Evolutionary conservation across 345 rosid species (phyloP).

Genomic region (Noccaea caerulescens): DNA sequence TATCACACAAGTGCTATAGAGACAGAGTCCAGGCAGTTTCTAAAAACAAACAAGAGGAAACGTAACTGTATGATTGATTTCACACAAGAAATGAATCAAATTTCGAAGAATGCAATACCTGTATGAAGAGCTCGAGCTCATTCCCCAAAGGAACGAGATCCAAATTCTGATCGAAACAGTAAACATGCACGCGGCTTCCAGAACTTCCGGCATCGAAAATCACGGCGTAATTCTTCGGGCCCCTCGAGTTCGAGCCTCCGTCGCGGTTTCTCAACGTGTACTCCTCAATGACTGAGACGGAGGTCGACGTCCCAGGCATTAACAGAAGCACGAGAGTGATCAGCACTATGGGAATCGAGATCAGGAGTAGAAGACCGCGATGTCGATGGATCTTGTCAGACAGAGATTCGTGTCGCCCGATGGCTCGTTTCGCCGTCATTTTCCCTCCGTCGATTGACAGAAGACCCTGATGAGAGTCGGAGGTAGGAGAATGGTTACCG

Average conservation of each 20-base stretch:
- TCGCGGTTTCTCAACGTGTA: constrained; percentile 49
- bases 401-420: constrained; percentile 54
- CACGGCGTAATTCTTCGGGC: constrained; percentile 66
- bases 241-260: constrained; percentile 46
- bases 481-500: constrained; percentile 42
- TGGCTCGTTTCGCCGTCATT: constrained; percentile 61
- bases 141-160: constrained; percentile 89
- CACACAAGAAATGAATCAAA: constrained; percentile 3
- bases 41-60: not conserved
- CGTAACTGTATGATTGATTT: not conserved
- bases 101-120: constrained; percentile 46
- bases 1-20: not conserved
- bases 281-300: constrained; percentile 50
- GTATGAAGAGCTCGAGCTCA: constrained; percentile 87
- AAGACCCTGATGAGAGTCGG: constrained; percentile 43
- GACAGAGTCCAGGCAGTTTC: not conserved
- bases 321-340: constrained; percentile 62
- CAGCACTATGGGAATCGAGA: constrained; percentile 71
- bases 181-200: constrained; percentile 98
- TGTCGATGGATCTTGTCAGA: constrained; percentile 77
- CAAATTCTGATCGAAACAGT: constrained; percentile 80
- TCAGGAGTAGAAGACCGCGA: constrained; percentile 62
- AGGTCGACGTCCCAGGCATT: constrained; percentile 63
- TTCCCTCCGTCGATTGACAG: constrained; percentile 49
- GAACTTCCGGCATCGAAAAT: constrained; percentile 97